Percentiles rank a stretch among this genome's conserved stretches.
Evolutionary conservation across 2,329 filamentous ascomycete species (phyloP).

Genomic region (Neophaeococcomyces aloes): DNA sequence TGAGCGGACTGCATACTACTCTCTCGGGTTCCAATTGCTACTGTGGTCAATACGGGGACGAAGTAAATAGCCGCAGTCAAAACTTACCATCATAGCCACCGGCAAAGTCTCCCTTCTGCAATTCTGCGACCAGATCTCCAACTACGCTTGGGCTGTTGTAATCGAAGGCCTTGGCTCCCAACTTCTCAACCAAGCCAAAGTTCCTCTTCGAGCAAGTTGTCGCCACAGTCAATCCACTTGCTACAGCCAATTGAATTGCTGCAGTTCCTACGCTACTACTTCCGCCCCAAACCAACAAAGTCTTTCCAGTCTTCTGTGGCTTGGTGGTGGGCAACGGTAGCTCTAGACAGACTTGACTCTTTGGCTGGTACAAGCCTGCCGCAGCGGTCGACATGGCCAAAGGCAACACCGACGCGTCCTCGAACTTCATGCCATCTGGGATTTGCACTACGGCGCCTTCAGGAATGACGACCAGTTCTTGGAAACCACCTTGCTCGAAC

Average conservation of each 20-base stretch:
- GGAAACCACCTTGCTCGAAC: conserved; percentile 23
- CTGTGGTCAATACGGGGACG: background rate
- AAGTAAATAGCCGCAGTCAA: background rate
- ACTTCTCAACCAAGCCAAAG: conserved; percentile 32
- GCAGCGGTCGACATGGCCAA: conserved; percentile 26
- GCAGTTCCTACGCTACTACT: conserved; percentile 37
- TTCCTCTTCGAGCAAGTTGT: conserved; percentile 33
- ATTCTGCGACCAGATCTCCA: conserved; percentile 15
- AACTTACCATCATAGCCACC: conserved; percentile 16
- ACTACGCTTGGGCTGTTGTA: conserved; percentile 26
- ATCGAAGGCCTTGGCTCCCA: conserved; percentile 38
- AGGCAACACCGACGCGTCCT: conserved; percentile 26
- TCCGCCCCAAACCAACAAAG: conserved; percentile 43
- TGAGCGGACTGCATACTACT: conserved; percentile 12
- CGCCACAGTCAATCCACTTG: conserved; percentile 31
- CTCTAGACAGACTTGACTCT: conserved; percentile 20
- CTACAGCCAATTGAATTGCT: conserved; percentile 35
- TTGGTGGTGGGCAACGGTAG: conserved; percentile 11
- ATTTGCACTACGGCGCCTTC: conserved; percentile 20
- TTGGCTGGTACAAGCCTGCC: conserved; percentile 23
- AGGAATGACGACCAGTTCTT: conserved; percentile 24
- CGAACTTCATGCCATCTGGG: conserved; percentile 23
- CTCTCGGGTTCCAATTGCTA: conserved; percentile 13
- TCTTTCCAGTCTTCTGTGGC: conserved; percentile 20
- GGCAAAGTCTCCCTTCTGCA: conserved; percentile 7